Conservation (phyloP, 2,329 filamentous ascomycete species). For the Lachnellula arida region DNA sequence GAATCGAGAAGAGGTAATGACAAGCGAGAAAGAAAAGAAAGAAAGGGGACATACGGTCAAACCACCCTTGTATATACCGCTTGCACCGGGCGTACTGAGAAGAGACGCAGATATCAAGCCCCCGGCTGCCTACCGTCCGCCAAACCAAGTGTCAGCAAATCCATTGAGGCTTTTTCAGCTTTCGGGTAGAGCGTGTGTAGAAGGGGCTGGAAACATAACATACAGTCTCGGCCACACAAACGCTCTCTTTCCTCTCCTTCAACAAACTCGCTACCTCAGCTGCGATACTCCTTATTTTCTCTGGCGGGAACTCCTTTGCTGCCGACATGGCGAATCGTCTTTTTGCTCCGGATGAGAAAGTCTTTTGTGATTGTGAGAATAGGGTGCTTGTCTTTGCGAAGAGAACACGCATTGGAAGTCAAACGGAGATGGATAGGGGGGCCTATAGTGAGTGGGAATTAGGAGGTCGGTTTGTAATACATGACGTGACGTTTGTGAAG, state of each 20-base stretch:
- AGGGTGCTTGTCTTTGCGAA: not conserved
- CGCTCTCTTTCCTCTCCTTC: constrained; percentile 49
- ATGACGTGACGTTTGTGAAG: constrained; percentile 2
- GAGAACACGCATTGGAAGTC: not conserved
- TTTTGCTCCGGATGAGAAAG: not conserved
- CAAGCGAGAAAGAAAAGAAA: not conserved
- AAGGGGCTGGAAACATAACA: constrained; percentile 21
- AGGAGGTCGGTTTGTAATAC: constrained; percentile 5
- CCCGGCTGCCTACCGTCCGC: constrained; percentile 54
- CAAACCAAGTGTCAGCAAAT: too few relatives aligned
- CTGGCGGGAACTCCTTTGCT: constrained; percentile 26
- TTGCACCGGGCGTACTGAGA: constrained; percentile 54
- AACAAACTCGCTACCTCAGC: constrained; percentile 48
- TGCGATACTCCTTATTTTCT: constrained; percentile 25
- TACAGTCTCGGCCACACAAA: constrained; percentile 59
- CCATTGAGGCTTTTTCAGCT: not conserved
- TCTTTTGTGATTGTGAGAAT: not conserved
- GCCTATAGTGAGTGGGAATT: not conserved
- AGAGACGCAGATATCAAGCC: constrained; percentile 57
- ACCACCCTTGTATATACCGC: constrained; percentile 55
- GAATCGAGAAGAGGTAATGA: too few relatives aligned
- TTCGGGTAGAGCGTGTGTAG: not conserved
- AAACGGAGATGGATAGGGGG: not conserved
- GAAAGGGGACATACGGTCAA: constrained; percentile 40
- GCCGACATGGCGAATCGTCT: constrained; percentile 2